Percentiles rank a stretch among this genome's conserved stretches.
Conservation (phyloP, 2,329 filamentous ascomycete species). For the Exserohilum turcica region DNA sequence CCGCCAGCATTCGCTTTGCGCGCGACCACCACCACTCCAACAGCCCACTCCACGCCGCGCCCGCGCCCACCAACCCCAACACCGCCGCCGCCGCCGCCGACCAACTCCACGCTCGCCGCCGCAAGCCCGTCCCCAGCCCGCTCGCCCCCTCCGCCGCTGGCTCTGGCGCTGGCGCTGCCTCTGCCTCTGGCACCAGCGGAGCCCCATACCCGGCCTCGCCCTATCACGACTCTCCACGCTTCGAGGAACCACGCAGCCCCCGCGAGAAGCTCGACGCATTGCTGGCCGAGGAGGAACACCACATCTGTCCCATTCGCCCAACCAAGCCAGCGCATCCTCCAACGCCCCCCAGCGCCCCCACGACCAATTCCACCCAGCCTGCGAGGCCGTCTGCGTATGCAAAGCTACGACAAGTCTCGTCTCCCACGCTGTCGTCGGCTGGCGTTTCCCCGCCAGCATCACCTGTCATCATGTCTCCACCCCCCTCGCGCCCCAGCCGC, state of each 20-base stretch:
- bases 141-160: slow-evolving; percentile 18
- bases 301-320: slow-evolving; percentile 21
- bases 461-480: slow-evolving; percentile 44
- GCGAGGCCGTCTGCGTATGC: slow-evolving; percentile 39
- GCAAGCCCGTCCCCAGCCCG: slow-evolving; percentile 37
- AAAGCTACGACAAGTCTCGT: slow-evolving; percentile 44
- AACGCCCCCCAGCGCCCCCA: slow-evolving; percentile 13
- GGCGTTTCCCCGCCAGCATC: slow-evolving; percentile 43
- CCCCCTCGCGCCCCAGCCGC: slow-evolving; percentile 42
- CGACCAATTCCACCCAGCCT: slow-evolving; percentile 23
- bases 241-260: slow-evolving; percentile 45
- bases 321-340: slow-evolving; percentile 17
- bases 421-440: slow-evolving; percentile 39
- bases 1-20: slow-evolving; percentile 38
- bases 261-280: slow-evolving; percentile 48
- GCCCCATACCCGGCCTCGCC: slow-evolving; percentile 19
- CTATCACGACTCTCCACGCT: slow-evolving; percentile 43
- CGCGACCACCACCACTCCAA: slow-evolving; percentile 38
- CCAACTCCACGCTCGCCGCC: slow-evolving; percentile 20
- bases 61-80: slow-evolving; percentile 28
- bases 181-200: slow-evolving; percentile 15
- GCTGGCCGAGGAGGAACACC: slow-evolving; percentile 41
- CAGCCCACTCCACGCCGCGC: no score
- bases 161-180: background rate
- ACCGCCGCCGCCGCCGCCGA: slow-evolving; percentile 21